Evolutionary conservation across 768 basidiomycete genomes (phyloP).

Genomic region (Mycena amicta): DNA sequence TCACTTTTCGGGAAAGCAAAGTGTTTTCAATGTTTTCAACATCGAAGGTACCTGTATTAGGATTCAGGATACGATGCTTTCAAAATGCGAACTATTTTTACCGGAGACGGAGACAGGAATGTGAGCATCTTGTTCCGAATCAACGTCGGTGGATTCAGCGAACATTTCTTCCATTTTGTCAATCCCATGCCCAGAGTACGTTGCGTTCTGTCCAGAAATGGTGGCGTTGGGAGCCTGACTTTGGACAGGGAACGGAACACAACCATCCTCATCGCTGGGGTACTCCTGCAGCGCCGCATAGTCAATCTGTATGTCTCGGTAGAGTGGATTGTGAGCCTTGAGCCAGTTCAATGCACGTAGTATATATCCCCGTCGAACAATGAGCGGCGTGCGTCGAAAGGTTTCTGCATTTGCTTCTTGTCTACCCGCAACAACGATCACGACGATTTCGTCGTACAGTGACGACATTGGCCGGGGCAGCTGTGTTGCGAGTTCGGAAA

Average conservation of each 20-base stretch:
- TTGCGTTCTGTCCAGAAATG: conserved; percentile 12
- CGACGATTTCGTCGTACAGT: conserved; percentile 18
- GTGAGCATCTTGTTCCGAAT: not conserved
- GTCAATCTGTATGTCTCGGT: conserved; percentile 15
- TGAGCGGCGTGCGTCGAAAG: conserved; percentile 18
- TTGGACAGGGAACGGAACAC: conserved; percentile 13
- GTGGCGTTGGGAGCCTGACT: conserved; percentile 4
- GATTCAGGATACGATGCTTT: no score
- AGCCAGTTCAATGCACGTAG: conserved; percentile 14
- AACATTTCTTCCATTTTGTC: conserved; percentile 12
- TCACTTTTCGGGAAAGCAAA: not conserved
- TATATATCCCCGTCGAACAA: conserved; percentile 11
- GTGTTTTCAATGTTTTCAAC: not conserved
- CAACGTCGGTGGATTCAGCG: not conserved
- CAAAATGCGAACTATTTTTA: no score
- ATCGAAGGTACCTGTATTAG: not conserved
- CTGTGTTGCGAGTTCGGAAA: not conserved
- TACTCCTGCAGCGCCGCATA: conserved; percentile 9
- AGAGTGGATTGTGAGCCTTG: conserved; percentile 17
- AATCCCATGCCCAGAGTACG: conserved; percentile 18
- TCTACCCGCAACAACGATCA: conserved; percentile 15
- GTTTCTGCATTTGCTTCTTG: not conserved
- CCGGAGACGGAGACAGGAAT: no score
- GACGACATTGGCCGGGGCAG: conserved; percentile 15
- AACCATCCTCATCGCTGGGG: conserved; percentile 7